Evolutionary conservation across 176 grass and related monocot species (phyloP), one percentile per base, ranked within the genome.

Genomic region (Carex kokanica): DNA sequence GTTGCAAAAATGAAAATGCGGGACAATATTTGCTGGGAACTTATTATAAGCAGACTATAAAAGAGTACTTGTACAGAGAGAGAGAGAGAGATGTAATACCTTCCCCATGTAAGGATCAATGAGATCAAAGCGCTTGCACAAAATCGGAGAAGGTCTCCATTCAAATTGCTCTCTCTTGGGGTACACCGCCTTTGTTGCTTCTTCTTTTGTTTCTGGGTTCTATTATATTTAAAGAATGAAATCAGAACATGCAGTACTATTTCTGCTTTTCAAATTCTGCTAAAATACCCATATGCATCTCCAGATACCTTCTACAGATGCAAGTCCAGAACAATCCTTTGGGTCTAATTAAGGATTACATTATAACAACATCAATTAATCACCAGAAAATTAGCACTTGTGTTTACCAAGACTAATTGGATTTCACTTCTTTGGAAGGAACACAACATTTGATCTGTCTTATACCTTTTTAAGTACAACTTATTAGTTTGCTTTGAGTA

Each of bases 51-150:
- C 25, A 31, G 3, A 64, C 62, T 29, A 13, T 14, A 1, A 3
- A 2, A 64, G 17, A 64, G 62, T 31, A 64, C 25, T 24, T 27
- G n/a, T 38, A 38, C 36, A 8, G 58, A 0, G n/a, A 8, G 60
- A 16, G 64, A 66, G 31, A 17, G 65, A 36, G 12, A 36, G 10
- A 14, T 17, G 13, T 3, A 15, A 16, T 93, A 93, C 92, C 92
- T 98, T 95, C 59, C 95, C 92, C 92, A 98, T 98, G 83, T 90
- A 98, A 88, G 95, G 92, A 81, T 98, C 95, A 53, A 91, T 77
- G 12, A 95, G 88, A 86, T 98, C 95, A 88, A 98, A 98, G 63
- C 92, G 90, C 85, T 98, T 98, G 86, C 95, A 98, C 78, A 98
- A 83, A 83, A 98, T 86, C 56, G 95, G 91, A 64, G 89, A 73